Conservation (phyloP, 1,284 basidiomycete genomes). For the Mixia osmundae region DNA sequence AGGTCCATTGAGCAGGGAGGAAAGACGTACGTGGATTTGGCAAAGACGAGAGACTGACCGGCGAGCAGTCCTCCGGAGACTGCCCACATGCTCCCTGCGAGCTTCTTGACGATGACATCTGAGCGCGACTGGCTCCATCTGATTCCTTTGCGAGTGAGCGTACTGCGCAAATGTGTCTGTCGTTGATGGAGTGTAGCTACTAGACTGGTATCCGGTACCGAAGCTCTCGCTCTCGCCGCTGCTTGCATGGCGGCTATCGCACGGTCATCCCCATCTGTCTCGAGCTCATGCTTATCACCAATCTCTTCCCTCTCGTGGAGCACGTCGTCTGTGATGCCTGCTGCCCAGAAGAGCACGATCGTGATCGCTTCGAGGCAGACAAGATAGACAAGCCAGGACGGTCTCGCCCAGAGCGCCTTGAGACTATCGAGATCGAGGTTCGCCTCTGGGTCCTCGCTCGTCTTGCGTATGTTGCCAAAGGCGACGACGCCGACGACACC, state of each 20-base stretch:
- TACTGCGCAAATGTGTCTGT: no score
- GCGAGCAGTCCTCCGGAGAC: slow-evolving; percentile 70
- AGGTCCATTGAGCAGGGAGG: slow-evolving; percentile 15
- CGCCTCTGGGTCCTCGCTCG: slow-evolving; percentile 20
- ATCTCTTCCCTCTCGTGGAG: slow-evolving; percentile 6
- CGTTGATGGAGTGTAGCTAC: no score
- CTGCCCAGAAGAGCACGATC: slow-evolving; percentile 21
- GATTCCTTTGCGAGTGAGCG: no score
- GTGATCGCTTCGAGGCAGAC: slow-evolving; percentile 49
- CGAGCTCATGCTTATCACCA: slow-evolving; percentile 4
- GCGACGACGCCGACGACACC: slow-evolving; percentile 62
- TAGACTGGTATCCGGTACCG: no score
- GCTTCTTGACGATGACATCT: slow-evolving; percentile 62
- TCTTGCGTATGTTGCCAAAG: slow-evolving; percentile 34
- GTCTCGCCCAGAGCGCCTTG: slow-evolving; percentile 53
- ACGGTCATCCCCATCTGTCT: no score
- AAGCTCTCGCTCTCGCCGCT: no score
- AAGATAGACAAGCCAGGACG: slow-evolving; percentile 72
- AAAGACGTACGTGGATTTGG: slow-evolving; percentile 41
- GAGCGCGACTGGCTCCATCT: no score
- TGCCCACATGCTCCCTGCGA: slow-evolving; percentile 74
- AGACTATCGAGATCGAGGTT: slow-evolving; percentile 27
- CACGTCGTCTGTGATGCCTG: slow-evolving; percentile 13
- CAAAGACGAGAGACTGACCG: slow-evolving; percentile 62
- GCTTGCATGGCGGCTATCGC: no score